Conservation (phyloP, 331 rosid genomes). For the Saraca asoca region DNA sequence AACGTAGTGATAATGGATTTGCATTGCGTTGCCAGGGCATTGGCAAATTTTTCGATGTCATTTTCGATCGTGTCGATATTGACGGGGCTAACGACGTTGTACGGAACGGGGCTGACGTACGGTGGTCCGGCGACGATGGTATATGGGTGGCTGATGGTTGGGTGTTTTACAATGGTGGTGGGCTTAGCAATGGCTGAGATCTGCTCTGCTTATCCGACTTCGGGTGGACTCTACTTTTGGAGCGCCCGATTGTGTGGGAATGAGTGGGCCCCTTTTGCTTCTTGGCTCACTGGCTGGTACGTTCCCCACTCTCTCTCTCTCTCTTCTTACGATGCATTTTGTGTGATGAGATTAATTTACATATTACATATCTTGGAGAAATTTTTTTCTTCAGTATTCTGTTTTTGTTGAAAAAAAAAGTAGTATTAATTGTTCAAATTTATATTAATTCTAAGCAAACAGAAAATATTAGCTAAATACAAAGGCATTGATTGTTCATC, state of each 20-base stretch:
- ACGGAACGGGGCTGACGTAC: conserved; percentile 36
- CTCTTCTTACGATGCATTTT: too few relatives aligned
- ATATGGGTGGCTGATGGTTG: conserved; percentile 52
- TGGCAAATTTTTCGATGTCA: conserved; percentile 51
- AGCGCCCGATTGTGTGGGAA: conserved; percentile 44
- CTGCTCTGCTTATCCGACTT: conserved; percentile 58
- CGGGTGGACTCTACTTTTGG: conserved; percentile 62
- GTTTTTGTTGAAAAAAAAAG: too few relatives aligned
- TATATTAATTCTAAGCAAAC: too few relatives aligned
- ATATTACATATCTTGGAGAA: too few relatives aligned
- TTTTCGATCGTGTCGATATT: conserved; percentile 51
- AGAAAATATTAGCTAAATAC: too few relatives aligned
- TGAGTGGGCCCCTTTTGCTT: conserved; percentile 46
- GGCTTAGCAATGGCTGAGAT: conserved; percentile 57
- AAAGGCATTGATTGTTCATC: too few relatives aligned
- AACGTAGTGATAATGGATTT: background rate
- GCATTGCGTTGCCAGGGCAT: conserved; percentile 33
- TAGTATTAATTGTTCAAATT: too few relatives aligned
- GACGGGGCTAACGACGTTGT: conserved; percentile 51
- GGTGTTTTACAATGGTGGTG: conserved; percentile 41
- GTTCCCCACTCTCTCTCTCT: background rate
- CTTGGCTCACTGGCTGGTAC: conserved; percentile 60
- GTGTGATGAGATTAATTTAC: too few relatives aligned
- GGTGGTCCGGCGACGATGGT: conserved; percentile 53
- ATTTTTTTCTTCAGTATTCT: too few relatives aligned